Evolutionary conservation across 129 eudicot species (phyloP).

Genomic region (Artemisia argyi): DNA sequence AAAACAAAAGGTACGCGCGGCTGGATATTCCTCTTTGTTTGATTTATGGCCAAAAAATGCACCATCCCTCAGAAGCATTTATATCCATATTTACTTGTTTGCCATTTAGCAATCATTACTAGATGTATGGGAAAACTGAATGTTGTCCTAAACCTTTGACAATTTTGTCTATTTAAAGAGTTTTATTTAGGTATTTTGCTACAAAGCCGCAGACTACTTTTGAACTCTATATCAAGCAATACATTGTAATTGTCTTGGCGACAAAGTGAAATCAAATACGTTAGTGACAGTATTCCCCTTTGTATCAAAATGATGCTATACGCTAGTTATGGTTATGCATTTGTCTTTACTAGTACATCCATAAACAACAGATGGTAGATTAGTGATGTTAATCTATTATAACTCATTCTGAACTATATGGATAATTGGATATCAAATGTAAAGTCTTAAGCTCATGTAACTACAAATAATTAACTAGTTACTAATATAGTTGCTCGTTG

Average conservation of each 20-base stretch:
- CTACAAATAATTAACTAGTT: neutral
- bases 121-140: neutral
- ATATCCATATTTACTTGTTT: conserved; percentile 17
- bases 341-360: neutral
- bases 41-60: neutral
- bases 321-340: neutral
- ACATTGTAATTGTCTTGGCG: neutral
- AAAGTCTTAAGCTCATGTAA: too few relatives aligned
- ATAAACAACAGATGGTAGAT: neutral
- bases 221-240: conserved; percentile 5
- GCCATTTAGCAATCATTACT: conserved; percentile 7
- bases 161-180: neutral
- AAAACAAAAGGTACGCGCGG: conserved; percentile 80
- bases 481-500: neutral
- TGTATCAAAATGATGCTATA: neutral
- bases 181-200: neutral
- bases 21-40: neutral
- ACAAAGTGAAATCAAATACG: neutral
- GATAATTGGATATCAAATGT: too few relatives aligned
- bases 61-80: neutral
- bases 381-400: neutral
- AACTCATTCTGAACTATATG: neutral
- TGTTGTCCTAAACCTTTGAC: neutral
- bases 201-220: neutral
- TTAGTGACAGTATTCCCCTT: neutral